Evolutionary conservation across 305 asterid genomes (phyloP).

Genomic region (Fraxinus latifolia): DNA sequence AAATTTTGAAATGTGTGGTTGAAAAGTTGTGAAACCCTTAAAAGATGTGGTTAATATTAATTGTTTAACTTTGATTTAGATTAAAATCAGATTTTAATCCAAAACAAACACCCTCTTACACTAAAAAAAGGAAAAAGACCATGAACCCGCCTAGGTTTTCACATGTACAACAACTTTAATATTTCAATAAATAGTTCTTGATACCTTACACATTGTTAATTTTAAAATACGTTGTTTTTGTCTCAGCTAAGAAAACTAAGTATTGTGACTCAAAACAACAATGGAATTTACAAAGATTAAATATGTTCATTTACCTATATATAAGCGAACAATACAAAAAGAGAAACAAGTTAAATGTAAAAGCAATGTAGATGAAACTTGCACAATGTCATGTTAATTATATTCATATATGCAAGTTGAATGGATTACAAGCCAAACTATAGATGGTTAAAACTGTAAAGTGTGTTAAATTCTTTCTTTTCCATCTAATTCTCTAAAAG

Average conservation of each 20-base stretch:
- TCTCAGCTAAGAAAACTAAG: not conserved
- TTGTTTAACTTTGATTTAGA: too few relatives aligned
- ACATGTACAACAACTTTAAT: not conserved
- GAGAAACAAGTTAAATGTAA: not conserved
- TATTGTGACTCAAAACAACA: not conserved
- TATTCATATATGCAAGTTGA: not conserved
- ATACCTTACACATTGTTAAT: not conserved
- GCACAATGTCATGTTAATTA: not conserved
- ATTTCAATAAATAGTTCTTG: not conserved
- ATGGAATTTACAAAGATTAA: not conserved
- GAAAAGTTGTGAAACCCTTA: too few relatives aligned
- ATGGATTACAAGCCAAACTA: not conserved
- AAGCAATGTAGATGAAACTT: not conserved
- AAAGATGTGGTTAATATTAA: too few relatives aligned
- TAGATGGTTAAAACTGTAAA: not conserved
- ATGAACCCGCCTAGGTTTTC: not conserved
- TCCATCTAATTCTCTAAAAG: not conserved
- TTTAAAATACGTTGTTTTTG: not conserved
- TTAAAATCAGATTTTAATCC: too few relatives aligned
- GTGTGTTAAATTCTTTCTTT: not conserved
- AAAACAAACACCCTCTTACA: not conserved
- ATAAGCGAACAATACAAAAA: not conserved
- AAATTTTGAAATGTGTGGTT: too few relatives aligned
- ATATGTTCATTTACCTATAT: not conserved
- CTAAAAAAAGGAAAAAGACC: not conserved